A percentile compares a stretch with the other conserved stretches of the same genome.
Conservation (phyloP, 805 yeast species). For the Jamesozyma piceae region DNA sequence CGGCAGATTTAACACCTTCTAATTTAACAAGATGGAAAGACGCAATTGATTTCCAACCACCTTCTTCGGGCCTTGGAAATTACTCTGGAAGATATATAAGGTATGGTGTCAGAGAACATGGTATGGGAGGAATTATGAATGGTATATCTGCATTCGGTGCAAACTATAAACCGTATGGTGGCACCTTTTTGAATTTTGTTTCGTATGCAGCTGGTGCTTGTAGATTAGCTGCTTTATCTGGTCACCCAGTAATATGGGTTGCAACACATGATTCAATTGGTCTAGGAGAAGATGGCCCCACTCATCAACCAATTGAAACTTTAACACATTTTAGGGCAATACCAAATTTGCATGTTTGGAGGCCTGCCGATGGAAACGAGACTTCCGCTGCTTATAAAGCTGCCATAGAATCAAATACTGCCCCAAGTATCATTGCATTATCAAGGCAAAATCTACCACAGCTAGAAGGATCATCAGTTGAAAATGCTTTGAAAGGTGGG, state of each 20-base stretch:
- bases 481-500: constrained; percentile 92
- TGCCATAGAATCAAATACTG: constrained; percentile 49
- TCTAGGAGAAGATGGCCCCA: constrained; percentile 89
- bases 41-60: constrained; percentile 89
- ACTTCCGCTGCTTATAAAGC: constrained; percentile 71
- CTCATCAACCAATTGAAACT: constrained; percentile 88
- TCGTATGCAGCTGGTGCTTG: constrained; percentile 82
- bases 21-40: constrained; percentile 83
- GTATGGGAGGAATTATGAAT: constrained; percentile 96
- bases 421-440: constrained; percentile 69
- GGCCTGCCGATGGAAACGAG: constrained; percentile 92
- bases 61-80: constrained; percentile 66
- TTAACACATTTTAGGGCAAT: constrained; percentile 77
- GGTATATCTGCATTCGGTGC: constrained; percentile 89
- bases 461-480: constrained; percentile 83
- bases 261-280: constrained; percentile 90
- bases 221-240: constrained; percentile 74
- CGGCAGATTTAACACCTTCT: constrained; percentile 96
- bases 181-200: constrained; percentile 94
- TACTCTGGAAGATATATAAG: constrained; percentile 89
- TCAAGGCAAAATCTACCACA: constrained; percentile 89
- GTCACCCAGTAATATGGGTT: constrained; percentile 77
- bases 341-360: constrained; percentile 79
- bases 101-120: constrained; percentile 98
- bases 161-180: constrained; percentile 86